phyloP scores from a whole-genome alignment of 1,284 basidiomycete species.

The Exobasidium cylindrosporum region DNA sequence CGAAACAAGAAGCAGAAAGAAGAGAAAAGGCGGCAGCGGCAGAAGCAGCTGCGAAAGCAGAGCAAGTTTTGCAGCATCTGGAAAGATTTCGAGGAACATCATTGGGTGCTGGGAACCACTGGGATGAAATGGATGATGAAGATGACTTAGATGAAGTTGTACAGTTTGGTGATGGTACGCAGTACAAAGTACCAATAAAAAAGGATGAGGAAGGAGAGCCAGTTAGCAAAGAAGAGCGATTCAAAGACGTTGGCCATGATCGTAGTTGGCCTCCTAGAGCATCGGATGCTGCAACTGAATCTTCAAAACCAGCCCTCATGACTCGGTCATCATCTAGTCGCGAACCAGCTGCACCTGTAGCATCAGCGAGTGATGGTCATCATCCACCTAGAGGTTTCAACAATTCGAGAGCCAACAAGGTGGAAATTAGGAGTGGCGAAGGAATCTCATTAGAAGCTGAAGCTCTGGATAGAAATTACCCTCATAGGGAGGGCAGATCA shows the following conservation, averaged over 20 bases:
- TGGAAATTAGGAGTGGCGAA: constrained; percentile 9
- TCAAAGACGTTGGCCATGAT: constrained; percentile 46
- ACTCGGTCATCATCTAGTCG: not conserved
- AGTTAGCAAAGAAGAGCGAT: constrained; percentile 47
- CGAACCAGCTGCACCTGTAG: not conserved
- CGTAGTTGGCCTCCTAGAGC: constrained; percentile 38
- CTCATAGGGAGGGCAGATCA: not conserved
- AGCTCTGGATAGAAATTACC: not conserved
- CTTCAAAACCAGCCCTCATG: not conserved
- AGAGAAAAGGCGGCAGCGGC: constrained; percentile 39
- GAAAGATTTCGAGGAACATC: constrained; percentile 49
- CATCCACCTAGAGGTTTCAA: not conserved
- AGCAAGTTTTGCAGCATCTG: constrained; percentile 36
- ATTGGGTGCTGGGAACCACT: constrained; percentile 42
- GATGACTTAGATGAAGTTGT: constrained; percentile 48
- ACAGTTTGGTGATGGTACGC: constrained; percentile 52
- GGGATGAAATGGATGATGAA: constrained; percentile 54
- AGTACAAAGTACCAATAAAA: constrained; percentile 44
- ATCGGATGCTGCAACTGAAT: not conserved
- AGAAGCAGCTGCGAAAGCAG: constrained; percentile 34
- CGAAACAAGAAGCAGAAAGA: constrained; percentile 46
- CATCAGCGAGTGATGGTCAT: not conserved
- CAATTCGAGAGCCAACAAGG: constrained; percentile 7
- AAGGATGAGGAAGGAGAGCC: constrained; percentile 25
- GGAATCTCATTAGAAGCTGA: constrained; percentile 5